These are phyloP conservation scores for Anastatica hierochuntica DNA, from an alignment of 345 rosid genomes.

Conservation along the genomic window DNA sequence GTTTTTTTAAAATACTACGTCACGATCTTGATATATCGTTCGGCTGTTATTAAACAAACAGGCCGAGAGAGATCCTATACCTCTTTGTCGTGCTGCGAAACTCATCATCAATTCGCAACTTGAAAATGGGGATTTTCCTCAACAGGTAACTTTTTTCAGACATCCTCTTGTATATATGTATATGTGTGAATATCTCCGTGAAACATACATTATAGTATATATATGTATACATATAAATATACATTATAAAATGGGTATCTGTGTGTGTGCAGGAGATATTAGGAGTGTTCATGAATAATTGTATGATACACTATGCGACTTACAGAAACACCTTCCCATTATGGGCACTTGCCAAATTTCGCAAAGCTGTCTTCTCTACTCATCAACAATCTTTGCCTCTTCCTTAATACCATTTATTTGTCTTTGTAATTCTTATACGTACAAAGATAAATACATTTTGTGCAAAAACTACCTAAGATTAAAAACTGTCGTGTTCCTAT, in stretches of 20 bases:
- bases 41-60: neutral
- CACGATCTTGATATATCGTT: too few species aligned
- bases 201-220: too few species aligned
- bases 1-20: neutral
- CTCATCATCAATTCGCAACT: constrained; percentile 58
- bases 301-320: constrained; percentile 59
- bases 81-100: constrained; percentile 58
- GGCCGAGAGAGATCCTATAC: constrained; percentile 47
- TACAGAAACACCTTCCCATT: constrained; percentile 56
- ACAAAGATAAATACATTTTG: too few species aligned
- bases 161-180: neutral
- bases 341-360: constrained; percentile 58
- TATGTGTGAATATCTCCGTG: too few species aligned
- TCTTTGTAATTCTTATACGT: too few species aligned
- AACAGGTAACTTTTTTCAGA: constrained; percentile 33
- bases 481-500: too few species aligned
- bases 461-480: too few species aligned
- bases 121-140: constrained; percentile 61
- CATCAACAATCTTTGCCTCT: too few species aligned
- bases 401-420: too few species aligned
- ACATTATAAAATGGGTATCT: too few species aligned
- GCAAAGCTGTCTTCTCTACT: constrained; percentile 16
- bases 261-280: constrained; percentile 36
- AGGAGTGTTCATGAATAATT: constrained; percentile 54
- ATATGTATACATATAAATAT: too few species aligned